Base-by-base conservation (phyloP, 352 stramenopile species). In the Phytophthora macrochlamydospora region DNA sequence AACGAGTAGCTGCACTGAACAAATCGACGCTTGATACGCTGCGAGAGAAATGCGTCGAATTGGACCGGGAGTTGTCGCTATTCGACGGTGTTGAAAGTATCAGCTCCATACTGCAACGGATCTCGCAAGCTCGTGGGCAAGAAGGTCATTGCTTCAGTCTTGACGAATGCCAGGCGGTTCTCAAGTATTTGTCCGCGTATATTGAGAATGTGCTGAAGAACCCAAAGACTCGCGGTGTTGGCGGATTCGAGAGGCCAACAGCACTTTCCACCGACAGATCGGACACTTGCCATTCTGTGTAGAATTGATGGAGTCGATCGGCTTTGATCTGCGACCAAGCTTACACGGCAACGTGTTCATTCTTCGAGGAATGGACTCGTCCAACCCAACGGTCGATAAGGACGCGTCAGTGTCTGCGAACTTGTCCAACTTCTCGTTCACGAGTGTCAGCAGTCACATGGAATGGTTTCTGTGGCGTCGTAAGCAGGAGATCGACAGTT, bases 401-500 rank as follows among this genome's bases (percentile, higher is more conserved):
- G n/a, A 35, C n/a, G 33, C 51, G 12, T 2, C 46, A 32, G 18
- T 46, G 3, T 40, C 63, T 0, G 80, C 77, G 0, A 87, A 73
- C 58, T 68, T 92, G 14, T 75, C 83, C 0, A 85, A 83, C 51
- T 92, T 90, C 56, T 50, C 69, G 0, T 92, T 92, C 48, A 84
- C 79, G 11, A 85, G 69, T 32, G 60, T 93, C 2, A 87, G 68
- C 13, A 71, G 79, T 9, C 82, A 89, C 18, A 90, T 78, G 70
- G 85, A 93, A 65, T 93, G 82, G 85, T 93, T 93, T 59, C 52
- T 93, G 6, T 93, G 83, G 81, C 68, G 85, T 46, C 78, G 79
- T 14, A 89, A 89, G 51, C 79, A 91, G 56, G 85, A 93, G 40
- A 86, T 93, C 49, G 75, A 90, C 4, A 66, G 59, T 60, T 50